phyloP scores from a whole-genome alignment of 495 filamentous ascomycete species.

The Penicillium coprophilum region DNA sequence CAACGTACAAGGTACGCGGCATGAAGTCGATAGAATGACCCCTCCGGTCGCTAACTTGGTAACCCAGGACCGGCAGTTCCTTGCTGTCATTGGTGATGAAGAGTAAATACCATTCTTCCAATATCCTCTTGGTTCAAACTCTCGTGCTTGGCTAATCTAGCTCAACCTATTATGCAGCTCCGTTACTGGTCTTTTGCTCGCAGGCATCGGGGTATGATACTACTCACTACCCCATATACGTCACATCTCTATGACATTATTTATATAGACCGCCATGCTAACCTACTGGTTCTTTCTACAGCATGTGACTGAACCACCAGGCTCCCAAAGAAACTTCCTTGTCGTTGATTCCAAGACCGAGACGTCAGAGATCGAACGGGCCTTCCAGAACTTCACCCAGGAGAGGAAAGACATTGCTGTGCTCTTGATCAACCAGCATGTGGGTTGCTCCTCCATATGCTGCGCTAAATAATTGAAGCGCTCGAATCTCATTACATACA shows the following conservation, averaged over 20 bases:
- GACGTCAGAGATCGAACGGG: slow-evolving; percentile 79
- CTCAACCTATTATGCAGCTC: slow-evolving; percentile 61
- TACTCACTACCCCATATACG: slow-evolving; percentile 1
- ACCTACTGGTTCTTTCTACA: slow-evolving; percentile 24
- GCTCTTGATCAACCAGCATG: slow-evolving; percentile 96
- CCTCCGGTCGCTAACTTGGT: slow-evolving; percentile 26
- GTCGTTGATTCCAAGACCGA: slow-evolving; percentile 94
- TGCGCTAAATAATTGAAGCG: neutral
- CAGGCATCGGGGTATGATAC: slow-evolving; percentile 83
- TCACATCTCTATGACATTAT: neutral
- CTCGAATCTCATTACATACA: neutral
- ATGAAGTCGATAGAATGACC: slow-evolving; percentile 9
- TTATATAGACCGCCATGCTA: neutral
- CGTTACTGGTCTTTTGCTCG: slow-evolving; percentile 89
- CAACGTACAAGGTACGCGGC: slow-evolving; percentile 42
- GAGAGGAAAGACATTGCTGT: slow-evolving; percentile 95
- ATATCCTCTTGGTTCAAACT: neutral
- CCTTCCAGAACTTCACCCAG: slow-evolving; percentile 84
- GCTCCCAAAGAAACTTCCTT: slow-evolving; percentile 94
- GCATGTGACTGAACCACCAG: slow-evolving; percentile 77
- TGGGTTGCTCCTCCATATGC: slow-evolving; percentile 42
- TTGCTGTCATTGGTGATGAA: slow-evolving; percentile 98
- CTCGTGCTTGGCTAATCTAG: slow-evolving; percentile 21
- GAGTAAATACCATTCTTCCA: slow-evolving; percentile 48
- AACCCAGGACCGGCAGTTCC: slow-evolving; percentile 81